These are phyloP conservation scores for Linnemannia schmuckeri DNA, from an alignment of 192 early-diverging fungal species.

Conservation along the genomic window DNA sequence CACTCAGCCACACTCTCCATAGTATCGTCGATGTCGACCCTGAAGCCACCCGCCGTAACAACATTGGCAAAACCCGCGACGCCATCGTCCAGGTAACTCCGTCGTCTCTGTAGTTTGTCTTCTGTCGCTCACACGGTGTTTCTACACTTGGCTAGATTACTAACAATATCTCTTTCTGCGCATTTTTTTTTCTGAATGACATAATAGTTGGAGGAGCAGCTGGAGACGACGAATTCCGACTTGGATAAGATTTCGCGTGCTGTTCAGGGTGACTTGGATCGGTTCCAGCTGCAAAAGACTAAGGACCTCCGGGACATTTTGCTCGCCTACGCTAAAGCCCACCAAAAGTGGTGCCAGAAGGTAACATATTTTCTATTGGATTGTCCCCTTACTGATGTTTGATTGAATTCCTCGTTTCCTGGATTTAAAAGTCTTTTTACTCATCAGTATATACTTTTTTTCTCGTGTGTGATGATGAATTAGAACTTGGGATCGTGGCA, in stretches of 20 bases:
- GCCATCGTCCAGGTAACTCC: slow-evolving; percentile 69
- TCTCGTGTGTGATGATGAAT: neutral
- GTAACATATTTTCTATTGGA: slow-evolving; percentile 29
- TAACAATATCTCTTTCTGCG: too few relatives aligned
- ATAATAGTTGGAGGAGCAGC: slow-evolving; percentile 79
- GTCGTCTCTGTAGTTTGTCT: neutral
- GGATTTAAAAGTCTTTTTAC: too few relatives aligned
- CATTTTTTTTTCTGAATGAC: neutral
- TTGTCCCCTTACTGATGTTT: neutral
- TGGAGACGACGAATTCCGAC: slow-evolving; percentile 78
- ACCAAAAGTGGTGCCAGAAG: slow-evolving; percentile 81
- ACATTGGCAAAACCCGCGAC: slow-evolving; percentile 90
- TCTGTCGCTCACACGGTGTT: too few relatives aligned
- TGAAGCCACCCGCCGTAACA: slow-evolving; percentile 87
- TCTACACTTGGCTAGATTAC: too few relatives aligned
- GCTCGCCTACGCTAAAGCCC: slow-evolving; percentile 78
- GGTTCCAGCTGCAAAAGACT: slow-evolving; percentile 96
- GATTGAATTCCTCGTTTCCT: neutral
- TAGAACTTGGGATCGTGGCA: slow-evolving; percentile 71
- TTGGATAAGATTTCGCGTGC: slow-evolving; percentile 82
- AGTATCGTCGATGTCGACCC: slow-evolving; percentile 98
- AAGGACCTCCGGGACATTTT: slow-evolving; percentile 86
- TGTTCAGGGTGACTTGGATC: slow-evolving; percentile 90
- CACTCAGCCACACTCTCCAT: slow-evolving; percentile 81
- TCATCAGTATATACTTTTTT: too few relatives aligned